Base-by-base conservation (phyloP, 371 early-diverging fungal genomes). In the Mortierella sp. region DNA sequence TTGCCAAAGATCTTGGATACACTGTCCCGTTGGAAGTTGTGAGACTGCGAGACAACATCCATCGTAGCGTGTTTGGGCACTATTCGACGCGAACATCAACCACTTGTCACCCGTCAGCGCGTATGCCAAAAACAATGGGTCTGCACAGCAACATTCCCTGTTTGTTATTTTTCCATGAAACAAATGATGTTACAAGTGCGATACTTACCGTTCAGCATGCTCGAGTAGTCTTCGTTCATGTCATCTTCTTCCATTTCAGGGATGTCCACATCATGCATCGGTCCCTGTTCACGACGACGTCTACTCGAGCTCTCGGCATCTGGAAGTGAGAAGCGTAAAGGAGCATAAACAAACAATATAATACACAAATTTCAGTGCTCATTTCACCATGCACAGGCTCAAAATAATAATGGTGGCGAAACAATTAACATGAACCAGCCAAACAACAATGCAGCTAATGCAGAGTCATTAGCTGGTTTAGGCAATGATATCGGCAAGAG, bases 1-100 rank as follows among this genome's bases (percentile, higher is more conserved):
- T 92, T 90, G 28, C 93, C 94, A 84, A 96, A 95, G 55, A 93
- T 92, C 63, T 92, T 90, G 10, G 93, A 92, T 45, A 92, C 91
- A 50, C 90, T 91, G 55, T 93, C 93, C 13, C 84, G 75, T 28
- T 86, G 82, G 47, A 85, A 88, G 57, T 76, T 83, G 58, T 82
- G 87, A 11, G 70, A 81, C 31, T 90, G 88, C 16, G 88, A 84
- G 2, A 87, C 75, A 10, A 90, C 90, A 48, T 92, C 93, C 77
- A 93, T 88, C 34, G 90, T 91, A 14, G 92, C 93, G 82, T 93
- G 89, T 68, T 90, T 91, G 50, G 92, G 92, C 9, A 90, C 92
- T 92, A 80, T 73, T 63, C 38, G 63, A 44, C 14, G 2, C 4
- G 71, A 21, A 44, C 38, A 52, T 6, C 14, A 34, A 70, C 24